Percentiles rank a stretch among this genome's conserved stretches.
Evolutionary conservation across 1,284 basidiomycete genomes (phyloP).

Genomic region (Caloboletus firmus): DNA sequence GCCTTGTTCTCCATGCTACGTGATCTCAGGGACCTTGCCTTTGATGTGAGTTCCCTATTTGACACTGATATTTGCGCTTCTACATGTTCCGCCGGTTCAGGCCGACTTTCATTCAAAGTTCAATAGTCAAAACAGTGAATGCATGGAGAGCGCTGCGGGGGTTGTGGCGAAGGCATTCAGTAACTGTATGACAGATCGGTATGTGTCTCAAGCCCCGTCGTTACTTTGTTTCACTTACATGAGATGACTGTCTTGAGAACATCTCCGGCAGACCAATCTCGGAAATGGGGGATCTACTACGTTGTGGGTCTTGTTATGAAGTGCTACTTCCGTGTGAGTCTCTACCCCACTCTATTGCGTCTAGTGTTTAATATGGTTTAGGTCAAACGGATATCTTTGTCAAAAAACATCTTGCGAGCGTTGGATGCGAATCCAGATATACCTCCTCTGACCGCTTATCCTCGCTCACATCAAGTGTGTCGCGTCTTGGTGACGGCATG

Average conservation of each 20-base stretch:
- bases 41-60: constrained; percentile 50
- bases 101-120: constrained; percentile 66
- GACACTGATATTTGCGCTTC: not conserved
- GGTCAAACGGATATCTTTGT: constrained; percentile 88
- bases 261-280: constrained; percentile 71
- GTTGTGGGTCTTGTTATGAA: constrained; percentile 92
- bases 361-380: constrained; percentile 33
- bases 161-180: constrained; percentile 92
- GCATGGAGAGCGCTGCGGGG: constrained; percentile 90
- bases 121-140: constrained; percentile 61
- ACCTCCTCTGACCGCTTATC: constrained; percentile 74
- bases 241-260: constrained; percentile 39
- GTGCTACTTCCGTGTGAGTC: constrained; percentile 86
- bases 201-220: constrained; percentile 17
- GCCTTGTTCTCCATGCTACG: constrained; percentile 76
- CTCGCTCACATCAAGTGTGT: constrained; percentile 82
- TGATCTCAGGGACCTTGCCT: constrained; percentile 80
- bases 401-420: constrained; percentile 90
- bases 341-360: not conserved
- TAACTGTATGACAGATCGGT: constrained; percentile 89
- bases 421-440: constrained; percentile 84
- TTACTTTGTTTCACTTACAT: not conserved
- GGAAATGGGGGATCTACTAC: constrained; percentile 93
- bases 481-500: constrained; percentile 11
- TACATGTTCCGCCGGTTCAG: constrained; percentile 37